Conservation (phyloP, 2,329 filamentous ascomycete genomes). For the Westerdykella sp. region DNA sequence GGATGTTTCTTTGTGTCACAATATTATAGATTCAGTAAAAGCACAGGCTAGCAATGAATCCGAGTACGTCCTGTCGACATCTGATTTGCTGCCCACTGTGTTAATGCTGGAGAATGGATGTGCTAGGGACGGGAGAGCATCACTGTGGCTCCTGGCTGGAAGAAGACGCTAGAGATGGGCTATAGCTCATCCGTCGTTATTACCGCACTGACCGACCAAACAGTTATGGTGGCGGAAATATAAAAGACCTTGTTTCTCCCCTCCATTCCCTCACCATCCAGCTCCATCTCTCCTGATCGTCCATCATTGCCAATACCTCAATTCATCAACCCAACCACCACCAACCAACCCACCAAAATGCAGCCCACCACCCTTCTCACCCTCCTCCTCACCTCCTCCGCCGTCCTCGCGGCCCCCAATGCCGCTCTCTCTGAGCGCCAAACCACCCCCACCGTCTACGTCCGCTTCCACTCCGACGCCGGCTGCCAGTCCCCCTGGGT, state of each 20-base stretch:
- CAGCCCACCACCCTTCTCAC: constrained; percentile 3
- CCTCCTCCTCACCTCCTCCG: background rate
- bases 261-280: background rate
- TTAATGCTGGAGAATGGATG: too few relatives aligned
- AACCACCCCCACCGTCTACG: constrained; percentile 1
- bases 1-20: too few relatives aligned
- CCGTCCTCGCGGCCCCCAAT: constrained; percentile 1
- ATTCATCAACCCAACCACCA: background rate
- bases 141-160: too few relatives aligned
- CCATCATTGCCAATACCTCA: background rate
- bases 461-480: constrained; percentile 3
- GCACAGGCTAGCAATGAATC: too few relatives aligned
- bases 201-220: too few relatives aligned
- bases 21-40: too few relatives aligned
- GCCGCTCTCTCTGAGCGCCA: background rate
- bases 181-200: too few relatives aligned
- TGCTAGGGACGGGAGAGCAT: too few relatives aligned
- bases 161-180: too few relatives aligned
- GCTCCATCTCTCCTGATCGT: background rate
- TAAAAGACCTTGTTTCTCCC: background rate
- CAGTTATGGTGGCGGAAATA: background rate
- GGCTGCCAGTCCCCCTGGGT: constrained; percentile 5
- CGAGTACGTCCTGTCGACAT: too few relatives aligned
- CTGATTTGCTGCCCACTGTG: too few relatives aligned
- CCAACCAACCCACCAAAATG: background rate